Evolutionary conservation across 2,329 filamentous ascomycete species (phyloP), one percentile per base, ranked within the genome.

Genomic region (Penicillium sp.): DNA sequence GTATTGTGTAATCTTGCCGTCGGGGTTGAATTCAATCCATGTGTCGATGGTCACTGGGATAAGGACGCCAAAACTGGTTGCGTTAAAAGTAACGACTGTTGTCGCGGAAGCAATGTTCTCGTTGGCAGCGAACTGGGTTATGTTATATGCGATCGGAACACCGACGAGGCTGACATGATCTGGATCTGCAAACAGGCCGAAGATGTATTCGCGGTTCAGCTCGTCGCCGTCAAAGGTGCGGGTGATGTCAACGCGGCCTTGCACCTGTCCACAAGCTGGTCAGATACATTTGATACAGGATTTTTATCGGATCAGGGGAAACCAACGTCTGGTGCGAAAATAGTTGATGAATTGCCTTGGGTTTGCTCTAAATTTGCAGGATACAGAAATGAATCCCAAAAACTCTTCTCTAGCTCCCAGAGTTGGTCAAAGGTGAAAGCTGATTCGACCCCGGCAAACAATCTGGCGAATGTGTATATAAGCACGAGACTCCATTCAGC

Each of bases 161-260:
- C 65, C 62, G 2, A 65, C 54, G 0, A 67, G 54, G 23, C 61
- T 63, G 43, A 66, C 35, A 1, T 61, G 57, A 0, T 35, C 30
- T 2, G 63, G 60, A 18, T 67, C 58, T 1, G 58, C 39, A 52
- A 67, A 67, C 4, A 67, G 61, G 2, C 63, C 63, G 26, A 65
- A 68, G n/a, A 67, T 67, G 18, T 67, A 67, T 47, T 67, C 63
- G 7, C 61, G 62, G 46, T 67, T 67, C 36, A 67, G 58, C 19
- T 67, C 59, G 29, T 64, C 63, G 35, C 63, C 60, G 14, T 60
- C 56, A 14, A 67, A 67, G 3, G 61, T 67, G 8, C 63, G 64
- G 8, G 62, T 67, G 14, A 65, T 62, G 42, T 67, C 63, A 7
- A 67, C 63, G 10, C 63, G 63, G 2, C 65, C 64, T 64, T 67